Base-by-base conservation (phyloP, 169 alveolate genomes). In the Eimeria sp. region DNA sequence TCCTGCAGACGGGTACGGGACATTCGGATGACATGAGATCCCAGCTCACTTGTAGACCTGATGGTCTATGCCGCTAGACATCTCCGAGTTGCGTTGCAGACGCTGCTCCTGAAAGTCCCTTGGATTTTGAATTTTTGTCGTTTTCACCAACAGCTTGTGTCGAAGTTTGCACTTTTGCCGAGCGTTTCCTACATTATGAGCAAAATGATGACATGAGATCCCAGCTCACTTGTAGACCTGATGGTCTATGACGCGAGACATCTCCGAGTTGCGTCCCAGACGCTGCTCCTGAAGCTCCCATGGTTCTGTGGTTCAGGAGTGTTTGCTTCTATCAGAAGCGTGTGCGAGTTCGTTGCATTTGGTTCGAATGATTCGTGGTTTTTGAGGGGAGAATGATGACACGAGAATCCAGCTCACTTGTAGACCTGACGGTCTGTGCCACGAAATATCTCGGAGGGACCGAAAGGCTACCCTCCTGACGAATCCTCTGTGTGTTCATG, bases 391-490 rank as follows among this genome's bases (percentile, higher is more conserved):
- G 9, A 13, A 97, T 82, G 97, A 96, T 97, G 97, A 95, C 71
- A n/a, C 64, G 52, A 97, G 95, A 56, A 71, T 97, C 98, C 98
- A 97, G 98, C 98, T 97, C 98, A 97, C 98, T 97, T 49, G 85
- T 91, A 80, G 60, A 83, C 93, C 88, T 58, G 71, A 95, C 60
- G 85, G 97, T 90, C 95, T 62, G 3, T 96, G 97, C 96, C 89
- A 96, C 90, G 90, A 89, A 76, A 80, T 71, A 56, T 95, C 95
- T 96, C 96, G 78, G 78, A 85, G 60, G 40, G 78, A 40, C 62
- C 64, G 10, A 49, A 6, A 3, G 78, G 2, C 78, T 52, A 30
- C 78, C 11, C 9, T 71, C 78, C 78, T 71, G 78, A 71, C 40
- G 23, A 9, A 13, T 40, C 62, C 54, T 74, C 58, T 74, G 49